A percentile compares a stretch with the other conserved stretches of the same genome.
Conservation (phyloP, 805 yeast species). For the Wickerhamomyces sydowiorum region DNA sequence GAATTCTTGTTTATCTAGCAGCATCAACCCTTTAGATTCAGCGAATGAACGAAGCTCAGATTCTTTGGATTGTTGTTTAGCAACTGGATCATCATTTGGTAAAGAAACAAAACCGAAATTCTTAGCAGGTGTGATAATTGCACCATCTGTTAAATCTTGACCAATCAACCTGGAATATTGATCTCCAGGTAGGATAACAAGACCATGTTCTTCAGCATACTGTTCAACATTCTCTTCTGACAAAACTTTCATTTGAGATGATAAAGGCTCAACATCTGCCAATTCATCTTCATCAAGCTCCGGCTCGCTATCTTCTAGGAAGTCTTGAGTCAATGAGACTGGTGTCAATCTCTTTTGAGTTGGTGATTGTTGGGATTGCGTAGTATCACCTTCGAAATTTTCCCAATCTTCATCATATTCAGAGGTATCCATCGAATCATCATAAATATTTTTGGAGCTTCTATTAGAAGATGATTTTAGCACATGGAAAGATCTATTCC, state of each 20-base stretch:
- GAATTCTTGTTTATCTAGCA: neutral
- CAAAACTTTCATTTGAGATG: constrained; percentile 15
- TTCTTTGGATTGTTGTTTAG: constrained; percentile 6
- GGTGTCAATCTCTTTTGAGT: constrained; percentile 8
- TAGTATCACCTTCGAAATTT: constrained; percentile 20
- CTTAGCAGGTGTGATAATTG: constrained; percentile 20
- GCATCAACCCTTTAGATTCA: neutral
- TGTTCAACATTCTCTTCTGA: constrained; percentile 22
- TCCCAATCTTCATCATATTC: constrained; percentile 22
- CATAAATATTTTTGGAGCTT: constrained; percentile 17
- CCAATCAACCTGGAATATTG: constrained; percentile 12
- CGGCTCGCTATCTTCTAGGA: constrained; percentile 19
- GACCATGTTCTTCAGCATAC: constrained; percentile 24
- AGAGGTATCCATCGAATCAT: constrained; percentile 12
- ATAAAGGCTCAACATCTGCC: constrained; percentile 15
- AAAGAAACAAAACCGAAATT: constrained; percentile 21
- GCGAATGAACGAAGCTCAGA: neutral
- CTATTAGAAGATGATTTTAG: constrained; percentile 16
- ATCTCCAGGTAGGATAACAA: constrained; percentile 21
- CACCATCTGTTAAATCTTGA: constrained; percentile 7
- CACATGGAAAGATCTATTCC: constrained; percentile 12
- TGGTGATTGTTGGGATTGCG: constrained; percentile 11
- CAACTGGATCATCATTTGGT: constrained; percentile 19
- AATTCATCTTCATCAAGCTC: constrained; percentile 19
- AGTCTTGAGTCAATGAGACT: constrained; percentile 11